These are phyloP conservation scores for Westerdykella sp. DNA, from an alignment of 2,329 filamentous ascomycete species.

Conservation along the genomic window DNA sequence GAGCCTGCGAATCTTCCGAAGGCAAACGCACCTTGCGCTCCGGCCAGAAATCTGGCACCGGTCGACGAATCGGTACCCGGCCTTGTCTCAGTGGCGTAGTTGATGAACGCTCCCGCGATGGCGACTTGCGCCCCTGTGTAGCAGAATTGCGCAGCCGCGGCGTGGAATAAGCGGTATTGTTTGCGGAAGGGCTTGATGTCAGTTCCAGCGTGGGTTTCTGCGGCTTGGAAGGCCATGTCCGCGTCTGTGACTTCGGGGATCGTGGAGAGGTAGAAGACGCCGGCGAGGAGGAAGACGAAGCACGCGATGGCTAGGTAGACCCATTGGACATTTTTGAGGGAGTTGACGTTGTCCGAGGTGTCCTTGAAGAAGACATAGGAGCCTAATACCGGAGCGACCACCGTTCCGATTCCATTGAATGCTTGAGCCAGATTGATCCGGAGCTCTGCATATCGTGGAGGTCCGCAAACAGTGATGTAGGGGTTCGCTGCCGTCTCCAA, in stretches of 20 bases:
- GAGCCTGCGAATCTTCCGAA: constrained; percentile 48
- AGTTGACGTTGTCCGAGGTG: constrained; percentile 44
- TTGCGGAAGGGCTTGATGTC: constrained; percentile 49
- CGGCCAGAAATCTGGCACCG: constrained; percentile 64
- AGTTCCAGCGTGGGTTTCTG: constrained; percentile 28
- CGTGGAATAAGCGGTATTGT: constrained; percentile 69
- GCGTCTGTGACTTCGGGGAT: constrained; percentile 55
- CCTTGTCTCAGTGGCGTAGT: constrained; percentile 47
- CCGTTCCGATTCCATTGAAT: too few relatives aligned
- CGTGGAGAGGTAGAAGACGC: constrained; percentile 53
- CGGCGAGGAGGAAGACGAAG: constrained; percentile 53
- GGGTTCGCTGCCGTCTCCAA: constrained; percentile 57
- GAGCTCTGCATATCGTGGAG: constrained; percentile 13
- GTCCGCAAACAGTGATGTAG: constrained; percentile 48
- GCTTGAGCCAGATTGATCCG: too few relatives aligned
- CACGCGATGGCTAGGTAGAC: constrained; percentile 57
- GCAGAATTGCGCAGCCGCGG: constrained; percentile 69
- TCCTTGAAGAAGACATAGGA: constrained; percentile 57
- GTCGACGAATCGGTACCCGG: constrained; percentile 41
- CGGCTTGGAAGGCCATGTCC: constrained; percentile 53
- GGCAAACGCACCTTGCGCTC: constrained; percentile 67
- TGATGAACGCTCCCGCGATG: constrained; percentile 42
- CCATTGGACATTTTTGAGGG: constrained; percentile 57
- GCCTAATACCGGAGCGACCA: constrained; percentile 49
- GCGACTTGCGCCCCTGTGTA: constrained; percentile 69